Base-by-base conservation (phyloP, 345 rosid genomes). In the Lagerstroemia speciosa region DNA sequence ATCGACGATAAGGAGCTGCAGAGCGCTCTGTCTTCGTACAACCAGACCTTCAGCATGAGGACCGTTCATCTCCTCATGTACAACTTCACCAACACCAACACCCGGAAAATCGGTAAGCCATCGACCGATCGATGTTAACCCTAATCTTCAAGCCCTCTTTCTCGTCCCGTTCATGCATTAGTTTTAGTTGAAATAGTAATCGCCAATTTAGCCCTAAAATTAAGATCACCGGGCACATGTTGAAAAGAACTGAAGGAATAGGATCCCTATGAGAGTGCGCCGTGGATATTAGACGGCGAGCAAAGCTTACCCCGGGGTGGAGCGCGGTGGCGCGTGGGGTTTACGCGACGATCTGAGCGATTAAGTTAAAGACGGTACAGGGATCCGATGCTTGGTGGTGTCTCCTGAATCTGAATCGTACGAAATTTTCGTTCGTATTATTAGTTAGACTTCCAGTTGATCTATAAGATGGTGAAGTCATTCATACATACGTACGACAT, bases 1-100 rank as follows among this genome's bases (percentile, higher is more conserved):
- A 89, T 94, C 68, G 97, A 94, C 68, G 97, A 94, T 36, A 89
- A 83, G 67, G 99, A 94, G 76, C 78, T 94, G 74, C 96, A 91
- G 76, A 78, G 85, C 31, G 97, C 95, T 19, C 80, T 94, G 24
- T 86, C 97, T 46, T 79, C 91, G 20, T 91, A 89, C 50, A 85
- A 81, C 41, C 96, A 94, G 83, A 80, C 85, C 73, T 94, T 91
- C 88, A 89, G 99, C 79, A 29, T 94, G 79, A 81, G 96, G 73
- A 91, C 97, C 26, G 96, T 94, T 71, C 95, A 74, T 69, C 89
- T 94, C 57, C 87, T 91, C 73, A 91, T 94, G 88, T 94, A 86
- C 77, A 78, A 70, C 33, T 94, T 89, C 84, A 91, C 99, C 40
- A 78, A 82, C 64, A 77, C 78, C 78, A 94, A 89, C 80, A 66